Percentiles rank a stretch among this genome's conserved stretches.
phyloP scores from a whole-genome alignment of 2,329 filamentous ascomycete species.

The Boeremia exigua region DNA sequence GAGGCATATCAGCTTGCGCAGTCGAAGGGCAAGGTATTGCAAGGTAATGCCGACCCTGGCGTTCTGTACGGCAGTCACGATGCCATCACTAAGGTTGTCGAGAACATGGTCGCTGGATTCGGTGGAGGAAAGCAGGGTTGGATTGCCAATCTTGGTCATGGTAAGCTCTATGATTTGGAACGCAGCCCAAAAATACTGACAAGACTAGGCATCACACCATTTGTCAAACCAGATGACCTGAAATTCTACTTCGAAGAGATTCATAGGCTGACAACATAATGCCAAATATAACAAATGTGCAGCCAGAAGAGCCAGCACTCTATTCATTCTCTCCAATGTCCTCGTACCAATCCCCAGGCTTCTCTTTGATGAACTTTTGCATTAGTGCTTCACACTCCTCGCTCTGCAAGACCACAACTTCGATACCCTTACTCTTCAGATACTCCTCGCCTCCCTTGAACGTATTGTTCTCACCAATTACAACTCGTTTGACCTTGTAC shows the following conservation, averaged over 20 bases:
- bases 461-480: constrained; percentile 77
- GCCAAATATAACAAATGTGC: not conserved
- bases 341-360: constrained; percentile 72
- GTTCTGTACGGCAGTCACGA: constrained; percentile 84
- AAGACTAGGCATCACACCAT: constrained; percentile 80
- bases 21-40: constrained; percentile 76
- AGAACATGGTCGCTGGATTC: constrained; percentile 88
- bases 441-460: constrained; percentile 77
- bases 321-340: constrained; percentile 43
- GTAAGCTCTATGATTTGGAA: constrained; percentile 56
- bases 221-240: constrained; percentile 90
- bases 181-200: constrained; percentile 22
- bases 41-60: constrained; percentile 95
- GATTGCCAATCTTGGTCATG: constrained; percentile 97
- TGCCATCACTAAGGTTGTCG: constrained; percentile 80
- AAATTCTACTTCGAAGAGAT: constrained; percentile 95
- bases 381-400: constrained; percentile 71
- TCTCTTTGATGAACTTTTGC: constrained; percentile 73
- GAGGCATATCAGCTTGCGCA: constrained; percentile 79
- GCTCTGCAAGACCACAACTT: constrained; percentile 74
- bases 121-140: constrained; percentile 83
- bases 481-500: constrained; percentile 75
- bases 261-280: constrained; percentile 56
- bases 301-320: not conserved
- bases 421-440: constrained; percentile 69